Percentiles rank a stretch among this genome's conserved stretches.
Conservation (phyloP, 108 stramenopile species). For the Stephanodiscus triporus region DNA sequence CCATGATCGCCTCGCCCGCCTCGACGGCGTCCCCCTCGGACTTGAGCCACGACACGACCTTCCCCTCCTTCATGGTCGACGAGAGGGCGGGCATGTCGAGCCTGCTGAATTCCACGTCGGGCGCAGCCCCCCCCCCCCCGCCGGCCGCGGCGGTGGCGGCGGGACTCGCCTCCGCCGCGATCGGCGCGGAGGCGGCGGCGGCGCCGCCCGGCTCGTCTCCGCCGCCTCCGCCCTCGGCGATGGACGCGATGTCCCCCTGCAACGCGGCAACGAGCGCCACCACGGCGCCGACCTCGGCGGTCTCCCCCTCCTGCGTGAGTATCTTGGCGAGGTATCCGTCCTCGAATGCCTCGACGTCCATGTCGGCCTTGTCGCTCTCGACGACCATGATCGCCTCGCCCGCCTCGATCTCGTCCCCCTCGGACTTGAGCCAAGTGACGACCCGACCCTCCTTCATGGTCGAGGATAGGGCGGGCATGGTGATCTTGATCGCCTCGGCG, state of each 20-base stretch:
- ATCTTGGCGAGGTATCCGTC: constrained; percentile 96
- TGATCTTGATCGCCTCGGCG: constrained; percentile 79
- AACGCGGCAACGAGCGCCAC: constrained; percentile 90
- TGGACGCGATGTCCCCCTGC: constrained; percentile 76
- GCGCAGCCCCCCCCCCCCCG: too few species aligned
- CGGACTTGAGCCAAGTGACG: constrained; percentile 92
- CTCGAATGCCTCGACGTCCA: constrained; percentile 98
- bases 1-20: constrained; percentile 95
- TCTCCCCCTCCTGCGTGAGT: constrained; percentile 90
- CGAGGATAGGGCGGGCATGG: constrained; percentile 96
- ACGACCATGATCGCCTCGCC: constrained; percentile 98
- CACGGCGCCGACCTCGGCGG: constrained; percentile 88
- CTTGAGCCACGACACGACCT: constrained; percentile 96
- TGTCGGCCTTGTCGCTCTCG: constrained; percentile 98
- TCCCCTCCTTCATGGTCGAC: constrained; percentile 98
- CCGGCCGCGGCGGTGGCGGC: too few species aligned
- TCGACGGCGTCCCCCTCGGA: constrained; percentile 89
- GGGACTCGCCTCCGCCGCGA: constrained; percentile 59
- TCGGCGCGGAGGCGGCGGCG: constrained; percentile 43
- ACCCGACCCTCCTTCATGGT: constrained; percentile 98
- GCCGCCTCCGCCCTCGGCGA: constrained; percentile 74
- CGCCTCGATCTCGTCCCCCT: constrained; percentile 91
- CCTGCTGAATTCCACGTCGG: constrained; percentile 78
- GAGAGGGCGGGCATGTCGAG: constrained; percentile 97
- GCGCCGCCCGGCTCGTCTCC: constrained; percentile 60